phyloP scores from a whole-genome alignment of 2,329 filamentous ascomycete species.

The Xenoacremonium recifei region DNA sequence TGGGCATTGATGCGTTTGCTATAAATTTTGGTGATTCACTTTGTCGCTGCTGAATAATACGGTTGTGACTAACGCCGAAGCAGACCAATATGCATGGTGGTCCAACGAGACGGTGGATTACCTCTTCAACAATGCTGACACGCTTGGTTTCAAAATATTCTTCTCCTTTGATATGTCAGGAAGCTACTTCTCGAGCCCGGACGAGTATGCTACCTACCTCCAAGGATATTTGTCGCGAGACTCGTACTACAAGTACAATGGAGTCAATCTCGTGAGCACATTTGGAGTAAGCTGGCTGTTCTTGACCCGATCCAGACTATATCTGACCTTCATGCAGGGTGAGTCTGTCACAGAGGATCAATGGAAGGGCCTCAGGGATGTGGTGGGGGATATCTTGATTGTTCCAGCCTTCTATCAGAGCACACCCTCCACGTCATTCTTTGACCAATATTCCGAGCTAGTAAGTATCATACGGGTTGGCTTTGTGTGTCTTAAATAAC shows the following conservation, averaged over 20 bases:
- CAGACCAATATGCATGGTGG: slow-evolving; percentile 8
- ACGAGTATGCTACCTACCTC: slow-evolving; percentile 5
- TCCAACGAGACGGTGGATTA: slow-evolving; percentile 4
- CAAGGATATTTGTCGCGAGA: slow-evolving; percentile 2
- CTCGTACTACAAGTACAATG: slow-evolving; percentile 7
- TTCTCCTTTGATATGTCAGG: slow-evolving; percentile 10
- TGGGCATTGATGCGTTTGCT: slow-evolving; percentile 8
- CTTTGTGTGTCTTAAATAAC: not conserved
- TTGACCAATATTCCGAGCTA: slow-evolving; percentile 5
- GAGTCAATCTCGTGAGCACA: slow-evolving; percentile 7
- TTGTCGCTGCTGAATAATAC: too few relatives aligned
- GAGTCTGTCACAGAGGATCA: slow-evolving; percentile 3
- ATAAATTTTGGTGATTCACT: slow-evolving; percentile 6
- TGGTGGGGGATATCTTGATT: slow-evolving; percentile 6
- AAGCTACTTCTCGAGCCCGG: slow-evolving; percentile 5
- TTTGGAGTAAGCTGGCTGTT: slow-evolving; percentile 4
- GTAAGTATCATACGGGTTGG: not conserved
- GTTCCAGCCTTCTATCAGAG: slow-evolving; percentile 6
- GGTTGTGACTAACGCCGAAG: not conserved
- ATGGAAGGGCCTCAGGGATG: slow-evolving; percentile 4
- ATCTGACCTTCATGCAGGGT: slow-evolving; percentile 1
- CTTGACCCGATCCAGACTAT: not conserved
- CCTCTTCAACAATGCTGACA: slow-evolving; percentile 7
- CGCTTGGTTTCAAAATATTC: slow-evolving; percentile 8
- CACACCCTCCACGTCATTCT: slow-evolving; percentile 4